Conservation (phyloP, 2,329 filamentous ascomycete species). For the Neopestalotiopsis sp. region DNA sequence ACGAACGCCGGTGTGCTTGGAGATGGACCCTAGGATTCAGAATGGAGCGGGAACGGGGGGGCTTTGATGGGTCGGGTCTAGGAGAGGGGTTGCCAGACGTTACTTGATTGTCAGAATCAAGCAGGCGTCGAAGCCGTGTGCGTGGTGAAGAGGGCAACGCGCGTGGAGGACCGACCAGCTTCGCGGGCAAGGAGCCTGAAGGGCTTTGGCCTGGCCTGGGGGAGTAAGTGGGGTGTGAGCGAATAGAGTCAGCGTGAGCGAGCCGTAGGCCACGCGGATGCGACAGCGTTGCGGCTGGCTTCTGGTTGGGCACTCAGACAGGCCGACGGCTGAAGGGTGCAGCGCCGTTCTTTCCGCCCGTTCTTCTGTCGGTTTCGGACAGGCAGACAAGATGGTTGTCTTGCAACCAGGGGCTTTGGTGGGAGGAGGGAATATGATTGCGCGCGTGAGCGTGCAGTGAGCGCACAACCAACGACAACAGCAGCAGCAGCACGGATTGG, state of each 20-base stretch:
- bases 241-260: constrained; percentile 9
- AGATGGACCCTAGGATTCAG: constrained; percentile 11
- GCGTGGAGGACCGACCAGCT: constrained; percentile 1
- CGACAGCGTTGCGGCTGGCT: constrained; percentile 2
- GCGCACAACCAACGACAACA: background rate
- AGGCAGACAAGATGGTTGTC: constrained; percentile 2
- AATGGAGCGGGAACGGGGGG: background rate
- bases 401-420: background rate
- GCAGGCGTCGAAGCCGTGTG: constrained; percentile 13
- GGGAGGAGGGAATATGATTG: background rate
- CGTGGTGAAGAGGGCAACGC: constrained; percentile 16
- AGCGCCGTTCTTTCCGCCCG: background rate
- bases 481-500: background rate
- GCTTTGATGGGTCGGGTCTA: constrained; percentile 2
- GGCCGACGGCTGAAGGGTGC: background rate
- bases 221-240: constrained; percentile 11
- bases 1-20: constrained; percentile 9
- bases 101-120: constrained; percentile 9
- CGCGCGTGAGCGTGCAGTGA: background rate
- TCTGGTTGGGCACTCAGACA: background rate
- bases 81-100: constrained; percentile 10
- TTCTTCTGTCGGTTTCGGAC: constrained; percentile 10
- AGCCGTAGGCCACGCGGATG: constrained; percentile 1
- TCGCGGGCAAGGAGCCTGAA: constrained; percentile 14
- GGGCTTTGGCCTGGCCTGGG: constrained; percentile 5